phyloP scores from a whole-genome alignment of 164 flowering plant species.

The Chimonanthus praecox region DNA sequence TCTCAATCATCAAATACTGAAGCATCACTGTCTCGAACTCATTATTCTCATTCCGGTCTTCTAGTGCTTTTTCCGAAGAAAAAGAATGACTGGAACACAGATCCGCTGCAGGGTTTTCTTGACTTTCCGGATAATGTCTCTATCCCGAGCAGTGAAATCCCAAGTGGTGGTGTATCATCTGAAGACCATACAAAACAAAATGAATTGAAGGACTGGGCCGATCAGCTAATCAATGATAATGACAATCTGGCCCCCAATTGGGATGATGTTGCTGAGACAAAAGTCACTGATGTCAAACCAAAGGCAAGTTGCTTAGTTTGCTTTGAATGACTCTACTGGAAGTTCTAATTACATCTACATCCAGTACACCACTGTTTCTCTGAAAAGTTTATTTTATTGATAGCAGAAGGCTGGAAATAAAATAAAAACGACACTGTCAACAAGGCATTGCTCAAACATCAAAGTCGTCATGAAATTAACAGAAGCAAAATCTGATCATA shows the following conservation, averaged over 20 bases:
- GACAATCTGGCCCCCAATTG: constrained; percentile 51
- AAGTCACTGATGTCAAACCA: constrained; percentile 37
- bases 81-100: constrained; percentile 59
- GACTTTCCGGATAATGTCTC: constrained; percentile 46
- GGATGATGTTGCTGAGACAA: constrained; percentile 45
- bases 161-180: constrained; percentile 30
- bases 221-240: constrained; percentile 65
- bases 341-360: not conserved
- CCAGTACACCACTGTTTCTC: not conserved
- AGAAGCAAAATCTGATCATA: too few species aligned
- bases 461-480: too few species aligned
- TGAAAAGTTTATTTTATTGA: too few species aligned
- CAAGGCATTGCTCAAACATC: too few species aligned
- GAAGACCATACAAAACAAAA: constrained; percentile 50
- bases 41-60: constrained; percentile 40
- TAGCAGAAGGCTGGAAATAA: too few species aligned
- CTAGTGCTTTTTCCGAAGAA: constrained; percentile 36
- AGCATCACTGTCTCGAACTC: constrained; percentile 27
- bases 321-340: too few species aligned
- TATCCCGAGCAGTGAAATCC: constrained; percentile 37
- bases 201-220: constrained; percentile 86
- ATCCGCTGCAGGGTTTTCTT: constrained; percentile 48
- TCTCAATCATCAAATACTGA: constrained; percentile 42
- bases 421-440: too few species aligned
- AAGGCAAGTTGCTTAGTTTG: constrained; percentile 43